These are phyloP conservation scores for Lepidium africanum DNA, from an alignment of 345 rosid genomes.

Conservation along the genomic window DNA sequence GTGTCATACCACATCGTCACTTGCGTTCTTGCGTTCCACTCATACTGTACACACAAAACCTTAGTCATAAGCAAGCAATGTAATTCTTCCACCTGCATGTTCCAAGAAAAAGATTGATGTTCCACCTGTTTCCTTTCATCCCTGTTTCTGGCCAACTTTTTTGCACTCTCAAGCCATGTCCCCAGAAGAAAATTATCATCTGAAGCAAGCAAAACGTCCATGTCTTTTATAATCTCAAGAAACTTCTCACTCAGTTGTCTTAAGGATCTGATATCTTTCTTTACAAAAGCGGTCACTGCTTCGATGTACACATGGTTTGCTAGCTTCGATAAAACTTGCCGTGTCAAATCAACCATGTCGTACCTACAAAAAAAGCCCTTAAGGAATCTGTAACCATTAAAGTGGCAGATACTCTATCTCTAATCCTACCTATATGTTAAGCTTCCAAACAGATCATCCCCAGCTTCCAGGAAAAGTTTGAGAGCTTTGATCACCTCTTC, in stretches of 20 bases:
- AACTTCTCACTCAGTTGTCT: slow-evolving; percentile 41
- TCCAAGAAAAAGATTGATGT: background rate
- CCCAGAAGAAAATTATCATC: slow-evolving; percentile 82
- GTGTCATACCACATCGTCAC: slow-evolving; percentile 97
- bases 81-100: background rate
- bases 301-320: slow-evolving; percentile 73
- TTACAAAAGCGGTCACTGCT: slow-evolving; percentile 50
- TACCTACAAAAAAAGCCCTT: slow-evolving; percentile 48
- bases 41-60: slow-evolving; percentile 41
- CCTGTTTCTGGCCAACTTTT: slow-evolving; percentile 47
- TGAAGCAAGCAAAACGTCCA: slow-evolving; percentile 68
- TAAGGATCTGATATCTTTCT: slow-evolving; percentile 45
- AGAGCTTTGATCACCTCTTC: slow-evolving; percentile 53
- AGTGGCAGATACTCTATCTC: background rate
- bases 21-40: slow-evolving; percentile 91
- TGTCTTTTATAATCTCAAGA: slow-evolving; percentile 62
- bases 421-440: slow-evolving; percentile 62
- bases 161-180: slow-evolving; percentile 88
- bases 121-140: slow-evolving; percentile 64
- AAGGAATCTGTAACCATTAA: slow-evolving; percentile 1
- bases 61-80: slow-evolving; percentile 2
- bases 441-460: slow-evolving; percentile 56
- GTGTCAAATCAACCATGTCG: slow-evolving; percentile 82
- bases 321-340: slow-evolving; percentile 87
- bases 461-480: slow-evolving; percentile 57